A percentile compares a stretch with the other conserved stretches of the same genome.
These are phyloP conservation scores for Pogostemon cablin DNA, from an alignment of 257 asterid species.

Conservation along the genomic window DNA sequence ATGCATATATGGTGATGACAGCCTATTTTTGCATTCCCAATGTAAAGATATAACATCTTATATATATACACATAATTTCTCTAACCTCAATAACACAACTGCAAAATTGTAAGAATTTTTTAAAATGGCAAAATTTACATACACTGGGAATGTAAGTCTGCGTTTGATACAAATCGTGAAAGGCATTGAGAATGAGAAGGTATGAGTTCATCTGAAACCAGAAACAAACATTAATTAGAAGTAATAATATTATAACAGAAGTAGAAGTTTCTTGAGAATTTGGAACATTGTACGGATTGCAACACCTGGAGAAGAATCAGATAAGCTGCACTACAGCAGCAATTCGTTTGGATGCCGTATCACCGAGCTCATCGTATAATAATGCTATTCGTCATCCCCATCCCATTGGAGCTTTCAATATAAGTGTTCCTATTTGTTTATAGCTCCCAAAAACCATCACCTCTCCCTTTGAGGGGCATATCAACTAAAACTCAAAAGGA, in stretches of 20 bases:
- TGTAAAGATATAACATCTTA: background rate
- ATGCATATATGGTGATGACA: no score
- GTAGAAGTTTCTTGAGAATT: background rate
- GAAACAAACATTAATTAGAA: background rate
- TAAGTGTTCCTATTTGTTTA: conserved; percentile 89
- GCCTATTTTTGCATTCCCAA: conserved; percentile 9
- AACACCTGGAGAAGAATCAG: conserved; percentile 44
- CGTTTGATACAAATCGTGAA: background rate
- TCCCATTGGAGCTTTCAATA: conserved; percentile 98
- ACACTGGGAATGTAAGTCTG: background rate
- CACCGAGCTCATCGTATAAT: conserved; percentile 78
- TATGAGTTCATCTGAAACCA: conserved; percentile 33
- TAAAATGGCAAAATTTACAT: conserved; percentile 4
- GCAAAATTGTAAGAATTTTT: conserved; percentile 6
- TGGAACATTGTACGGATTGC: background rate
- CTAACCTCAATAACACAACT: conserved; percentile 6
- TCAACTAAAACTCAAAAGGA: conserved; percentile 53
- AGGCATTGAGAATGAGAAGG: background rate
- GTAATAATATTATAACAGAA: background rate
- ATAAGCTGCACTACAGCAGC: conserved; percentile 94
- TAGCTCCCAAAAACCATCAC: conserved; percentile 96
- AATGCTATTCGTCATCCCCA: conserved; percentile 99
- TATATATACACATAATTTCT: conserved; percentile 9
- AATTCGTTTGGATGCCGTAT: conserved; percentile 72
- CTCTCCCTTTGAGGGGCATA: conserved; percentile 96